Percentiles rank a stretch among this genome's conserved stretches.
phyloP scores from a whole-genome alignment of 2,329 filamentous ascomycete species.

The Xylaria sp. region DNA sequence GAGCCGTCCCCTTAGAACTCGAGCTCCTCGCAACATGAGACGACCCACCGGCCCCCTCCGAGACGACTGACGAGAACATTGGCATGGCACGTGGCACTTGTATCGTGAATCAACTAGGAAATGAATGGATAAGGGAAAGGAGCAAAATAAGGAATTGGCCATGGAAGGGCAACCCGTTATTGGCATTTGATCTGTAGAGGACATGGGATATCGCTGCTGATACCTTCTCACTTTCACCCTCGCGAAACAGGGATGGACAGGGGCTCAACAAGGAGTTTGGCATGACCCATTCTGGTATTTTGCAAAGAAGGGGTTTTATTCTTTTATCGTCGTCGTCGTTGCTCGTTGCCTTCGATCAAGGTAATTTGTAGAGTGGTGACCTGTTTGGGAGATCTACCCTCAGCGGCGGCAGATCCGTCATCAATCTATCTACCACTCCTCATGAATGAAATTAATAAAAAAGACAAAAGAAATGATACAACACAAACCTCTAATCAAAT shows the following conservation, averaged over 20 bases:
- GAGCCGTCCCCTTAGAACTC: background rate
- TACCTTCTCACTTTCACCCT: constrained; percentile 16
- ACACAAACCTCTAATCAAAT: background rate
- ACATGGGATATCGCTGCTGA: constrained; percentile 18
- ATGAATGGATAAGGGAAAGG: constrained; percentile 23
- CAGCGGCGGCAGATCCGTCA: constrained; percentile 20
- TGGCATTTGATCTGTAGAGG: constrained; percentile 32
- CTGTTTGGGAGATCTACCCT: constrained; percentile 5
- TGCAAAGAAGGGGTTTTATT: background rate
- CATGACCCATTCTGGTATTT: constrained; percentile 27
- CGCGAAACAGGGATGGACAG: constrained; percentile 22
- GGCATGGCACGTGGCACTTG: constrained; percentile 23
- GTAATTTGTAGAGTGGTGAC: constrained; percentile 20
- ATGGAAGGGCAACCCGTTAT: constrained; percentile 17
- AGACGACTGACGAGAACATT: constrained; percentile 33
- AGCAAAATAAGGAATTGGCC: constrained; percentile 26
- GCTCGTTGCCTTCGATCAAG: constrained; percentile 21
- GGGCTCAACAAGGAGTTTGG: constrained; percentile 33
- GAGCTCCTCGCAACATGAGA: constrained; percentile 26
- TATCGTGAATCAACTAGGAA: constrained; percentile 33
- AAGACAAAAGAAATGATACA: constrained; percentile 25
- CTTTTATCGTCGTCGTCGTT: constrained; percentile 26
- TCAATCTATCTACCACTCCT: constrained; percentile 14
- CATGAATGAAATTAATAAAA: constrained; percentile 29
- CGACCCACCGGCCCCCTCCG: constrained; percentile 11